Base-by-base conservation (phyloP, 192 early-diverging fungal genomes). In the Thamnidium elegans region DNA sequence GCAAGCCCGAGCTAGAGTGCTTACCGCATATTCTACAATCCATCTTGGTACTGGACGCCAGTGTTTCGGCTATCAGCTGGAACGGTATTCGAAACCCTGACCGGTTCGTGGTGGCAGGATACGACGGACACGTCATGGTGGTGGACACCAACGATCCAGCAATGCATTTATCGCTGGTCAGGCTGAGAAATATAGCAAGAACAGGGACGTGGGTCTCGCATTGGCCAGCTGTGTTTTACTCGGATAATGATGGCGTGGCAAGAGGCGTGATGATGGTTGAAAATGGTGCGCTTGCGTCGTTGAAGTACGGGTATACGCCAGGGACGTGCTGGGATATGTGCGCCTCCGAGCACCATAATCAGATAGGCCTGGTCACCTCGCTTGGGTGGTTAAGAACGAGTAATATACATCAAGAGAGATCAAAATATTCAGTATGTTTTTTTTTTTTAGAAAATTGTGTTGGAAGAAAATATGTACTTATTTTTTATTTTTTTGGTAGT, bases 331-430 rank as follows among this genome's bases (percentile, higher is more conserved):
- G 65, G 54, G 23, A 44, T 43, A 59, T 67, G 47, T 30, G 11
- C 34, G 55, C 55, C 2, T 48, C 54, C 17, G 55, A 67, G 10
- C 45, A 50, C 13, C 65, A 67, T 47, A 17, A 4, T 9, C 32
- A 60, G 26, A 11, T 63, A 8, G 34, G 47, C 9, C 23, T 32
- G 11, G 46, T 19, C 6, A 56, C 61, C 9, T 43, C 62, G 1
- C 55, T 63, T 32, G 71, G 71, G 4, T 50, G 50, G 66, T 21
- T 73, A 6, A 55, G 60, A 54, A 36, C 61, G 14, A 44, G 39
- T 50, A 72, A 72, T 60, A 14, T 32, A 13, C 55, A 62, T 36
- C 46, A 59, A 8, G 21, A 43, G 6, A 31, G 63, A 30, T 43
- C 45, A 19, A 46, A 47, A 53, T 7, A 46, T 39, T 15, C n/a